Percentiles rank a stretch among this genome's conserved stretches.
These are phyloP conservation scores for Theobroma grandiflorum DNA, from an alignment of 441 rosid species.

Conservation along the genomic window DNA sequence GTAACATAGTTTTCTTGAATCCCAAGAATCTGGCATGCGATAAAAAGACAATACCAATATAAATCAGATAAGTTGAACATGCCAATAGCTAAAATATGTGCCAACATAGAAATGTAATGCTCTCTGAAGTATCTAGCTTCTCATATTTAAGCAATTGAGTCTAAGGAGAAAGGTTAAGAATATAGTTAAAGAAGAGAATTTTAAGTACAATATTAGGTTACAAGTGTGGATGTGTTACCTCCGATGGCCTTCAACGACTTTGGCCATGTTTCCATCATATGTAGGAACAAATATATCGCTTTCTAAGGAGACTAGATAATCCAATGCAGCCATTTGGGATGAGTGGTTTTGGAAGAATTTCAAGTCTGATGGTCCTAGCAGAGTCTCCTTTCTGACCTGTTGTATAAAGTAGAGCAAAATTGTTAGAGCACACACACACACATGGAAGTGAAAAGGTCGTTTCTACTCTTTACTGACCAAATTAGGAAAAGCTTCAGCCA, in stretches of 20 bases:
- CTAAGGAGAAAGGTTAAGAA: background rate
- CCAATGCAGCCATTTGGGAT: slow-evolving; percentile 85
- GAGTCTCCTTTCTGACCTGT: slow-evolving; percentile 75
- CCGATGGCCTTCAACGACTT: slow-evolving; percentile 84
- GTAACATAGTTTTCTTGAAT: slow-evolving; percentile 68
- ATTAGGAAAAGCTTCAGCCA: slow-evolving; percentile 59
- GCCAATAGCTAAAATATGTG: background rate
- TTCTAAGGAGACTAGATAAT: slow-evolving; percentile 72
- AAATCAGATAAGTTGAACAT: background rate
- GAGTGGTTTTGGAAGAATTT: slow-evolving; percentile 74
- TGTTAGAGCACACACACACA: background rate
- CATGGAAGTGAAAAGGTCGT: background rate
- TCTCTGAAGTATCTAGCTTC: background rate
- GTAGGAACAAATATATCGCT: slow-evolving; percentile 82
- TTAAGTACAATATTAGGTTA: background rate
- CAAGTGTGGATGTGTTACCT: slow-evolving; percentile 42
- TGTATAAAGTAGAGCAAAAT: slow-evolving; percentile 22
- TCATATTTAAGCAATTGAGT: background rate
- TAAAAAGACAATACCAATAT: slow-evolving; percentile 2
- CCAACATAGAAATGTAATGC: too few species aligned
- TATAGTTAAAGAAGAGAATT: background rate
- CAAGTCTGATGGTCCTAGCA: slow-evolving; percentile 58
- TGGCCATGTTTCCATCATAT: slow-evolving; percentile 82
- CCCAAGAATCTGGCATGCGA: slow-evolving; percentile 64
- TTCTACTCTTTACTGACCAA: slow-evolving; percentile 48